These are phyloP conservation scores for Ganoderma sp. DNA, from an alignment of 1,284 basidiomycete species.

Conservation along the genomic window DNA sequence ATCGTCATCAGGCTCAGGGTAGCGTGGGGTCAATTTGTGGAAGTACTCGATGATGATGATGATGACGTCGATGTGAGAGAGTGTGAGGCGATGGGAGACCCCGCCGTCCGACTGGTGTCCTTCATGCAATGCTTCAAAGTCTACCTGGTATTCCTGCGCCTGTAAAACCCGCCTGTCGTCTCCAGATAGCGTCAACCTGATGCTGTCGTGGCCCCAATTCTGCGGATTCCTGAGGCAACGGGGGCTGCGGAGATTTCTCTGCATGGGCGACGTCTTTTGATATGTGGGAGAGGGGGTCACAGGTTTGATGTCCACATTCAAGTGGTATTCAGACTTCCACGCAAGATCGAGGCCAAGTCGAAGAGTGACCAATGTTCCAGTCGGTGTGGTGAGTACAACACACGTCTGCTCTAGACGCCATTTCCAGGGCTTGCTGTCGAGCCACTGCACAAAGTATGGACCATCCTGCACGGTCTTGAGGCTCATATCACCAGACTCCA, in stretches of 20 bases:
- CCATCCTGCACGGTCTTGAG: not conserved
- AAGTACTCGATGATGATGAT: not conserved
- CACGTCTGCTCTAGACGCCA: not conserved
- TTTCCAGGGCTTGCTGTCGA: too few relatives aligned
- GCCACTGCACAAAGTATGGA: not conserved
- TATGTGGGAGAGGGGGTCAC: too few relatives aligned
- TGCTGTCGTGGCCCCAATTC: not conserved
- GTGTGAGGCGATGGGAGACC: not conserved
- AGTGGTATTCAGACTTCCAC: not conserved
- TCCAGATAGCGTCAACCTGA: not conserved
- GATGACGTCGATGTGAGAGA: not conserved
- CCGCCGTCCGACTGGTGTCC: too few relatives aligned
- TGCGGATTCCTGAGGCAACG: rapidly evolving
- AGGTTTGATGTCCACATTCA: not conserved
- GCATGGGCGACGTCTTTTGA: too few relatives aligned
- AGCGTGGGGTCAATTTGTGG: not conserved
- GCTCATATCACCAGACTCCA: too few relatives aligned
- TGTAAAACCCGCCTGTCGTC: not conserved
- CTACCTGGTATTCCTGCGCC: not conserved
- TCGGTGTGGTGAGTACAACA: not conserved
- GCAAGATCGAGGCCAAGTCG: not conserved
- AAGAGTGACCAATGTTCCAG: not conserved
- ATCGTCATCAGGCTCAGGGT: too few relatives aligned
- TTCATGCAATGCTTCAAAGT: not conserved
- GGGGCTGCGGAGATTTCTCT: too few relatives aligned